phyloP scores from a whole-genome alignment of 129 eudicot species.

The Flaveria sonorensis region DNA sequence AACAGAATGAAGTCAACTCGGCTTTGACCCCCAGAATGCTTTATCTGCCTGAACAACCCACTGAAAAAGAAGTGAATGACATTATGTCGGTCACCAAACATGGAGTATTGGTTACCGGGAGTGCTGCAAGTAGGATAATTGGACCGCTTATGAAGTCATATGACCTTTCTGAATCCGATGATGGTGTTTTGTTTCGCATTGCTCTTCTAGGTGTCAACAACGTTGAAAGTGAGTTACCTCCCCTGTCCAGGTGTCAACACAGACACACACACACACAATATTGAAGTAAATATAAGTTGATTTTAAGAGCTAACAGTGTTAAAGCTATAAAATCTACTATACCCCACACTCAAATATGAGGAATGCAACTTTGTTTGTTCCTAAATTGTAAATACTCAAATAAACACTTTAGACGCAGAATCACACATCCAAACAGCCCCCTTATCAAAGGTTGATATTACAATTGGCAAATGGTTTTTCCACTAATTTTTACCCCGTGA shows the following conservation, averaged over 20 bases:
- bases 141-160: conserved; percentile 56
- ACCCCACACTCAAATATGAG: not conserved
- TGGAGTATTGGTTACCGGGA: conserved; percentile 59
- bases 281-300: not conserved
- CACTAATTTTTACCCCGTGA: not conserved
- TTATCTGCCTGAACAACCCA: conserved; percentile 50
- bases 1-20: conserved; percentile 5
- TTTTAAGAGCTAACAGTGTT: not conserved
- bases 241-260: not conserved
- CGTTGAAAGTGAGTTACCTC: conserved; percentile 55
- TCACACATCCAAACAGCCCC: not conserved
- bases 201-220: conserved; percentile 81
- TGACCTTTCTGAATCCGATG: conserved; percentile 64
- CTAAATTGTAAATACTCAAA: not conserved
- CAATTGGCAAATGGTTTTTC: not conserved
- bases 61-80: conserved; percentile 52
- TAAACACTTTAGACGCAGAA: not conserved
- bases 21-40: conserved; percentile 51
- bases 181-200: conserved; percentile 61
- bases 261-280: not conserved
- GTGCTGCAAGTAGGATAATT: conserved; percentile 58
- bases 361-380: not conserved
- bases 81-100: conserved; percentile 39
- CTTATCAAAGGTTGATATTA: not conserved
- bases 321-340: no score